Evolutionary conservation across 306 rosid genomes (phyloP).

Genomic region (Vicia faba): DNA sequence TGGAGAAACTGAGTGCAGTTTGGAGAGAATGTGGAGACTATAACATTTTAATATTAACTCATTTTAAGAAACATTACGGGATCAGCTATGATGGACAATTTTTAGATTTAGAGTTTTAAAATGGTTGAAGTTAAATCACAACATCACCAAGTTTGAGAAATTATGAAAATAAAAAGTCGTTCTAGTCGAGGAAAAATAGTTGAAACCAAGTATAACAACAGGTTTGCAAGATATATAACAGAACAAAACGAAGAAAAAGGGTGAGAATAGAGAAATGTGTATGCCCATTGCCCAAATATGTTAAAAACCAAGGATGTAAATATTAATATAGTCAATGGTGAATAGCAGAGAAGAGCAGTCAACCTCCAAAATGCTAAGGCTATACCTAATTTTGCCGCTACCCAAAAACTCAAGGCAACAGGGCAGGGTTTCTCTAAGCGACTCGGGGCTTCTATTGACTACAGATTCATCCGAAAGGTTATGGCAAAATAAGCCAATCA

Average conservation of each 20-base stretch:
- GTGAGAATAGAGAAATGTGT: constrained; percentile 6
- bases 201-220: constrained; percentile 9
- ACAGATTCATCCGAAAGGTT: constrained; percentile 10
- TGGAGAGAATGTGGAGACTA: not conserved
- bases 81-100: not conserved
- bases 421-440: not conserved
- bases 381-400: not conserved
- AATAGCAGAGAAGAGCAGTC: not conserved
- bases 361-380: not conserved
- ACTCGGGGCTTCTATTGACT: not conserved
- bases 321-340: not conserved
- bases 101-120: constrained; percentile 12
- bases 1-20: constrained; percentile 3
- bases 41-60: not conserved
- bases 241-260: constrained; percentile 7
- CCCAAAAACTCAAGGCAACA: not conserved
- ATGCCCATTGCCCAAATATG: constrained; percentile 12
- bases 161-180: too few species aligned
- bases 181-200: too few species aligned
- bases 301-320: constrained; percentile 10
- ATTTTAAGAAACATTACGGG: not conserved
- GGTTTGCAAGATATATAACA: constrained; percentile 19
- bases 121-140: too few species aligned
- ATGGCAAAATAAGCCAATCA: constrained; percentile 28
- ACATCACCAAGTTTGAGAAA: too few species aligned